These are phyloP conservation scores for Misopates orontium DNA, from an alignment of 257 asterid species.

Conservation along the genomic window DNA sequence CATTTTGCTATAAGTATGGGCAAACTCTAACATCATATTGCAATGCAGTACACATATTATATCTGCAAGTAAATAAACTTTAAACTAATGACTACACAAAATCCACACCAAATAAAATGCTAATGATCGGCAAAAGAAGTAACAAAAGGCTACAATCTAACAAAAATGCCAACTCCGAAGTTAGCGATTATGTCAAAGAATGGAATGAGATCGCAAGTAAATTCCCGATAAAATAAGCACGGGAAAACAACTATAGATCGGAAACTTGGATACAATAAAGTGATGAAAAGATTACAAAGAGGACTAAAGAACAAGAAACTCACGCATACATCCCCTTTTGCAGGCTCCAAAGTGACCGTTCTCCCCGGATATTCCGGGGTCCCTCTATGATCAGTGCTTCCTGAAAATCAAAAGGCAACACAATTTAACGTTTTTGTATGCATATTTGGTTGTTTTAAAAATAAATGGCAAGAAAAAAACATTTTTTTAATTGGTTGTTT, in stretches of 20 bases:
- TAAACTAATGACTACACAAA: background rate
- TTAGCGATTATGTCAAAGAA: too few species aligned
- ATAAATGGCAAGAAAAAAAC: too few species aligned
- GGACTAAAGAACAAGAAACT: constrained; percentile 19
- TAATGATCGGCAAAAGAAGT: too few species aligned
- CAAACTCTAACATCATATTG: background rate
- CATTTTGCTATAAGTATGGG: background rate
- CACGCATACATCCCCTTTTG: constrained; percentile 77
- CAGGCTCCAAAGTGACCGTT: constrained; percentile 89
- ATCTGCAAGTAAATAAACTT: background rate
- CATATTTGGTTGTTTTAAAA: too few species aligned
- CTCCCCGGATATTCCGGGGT: constrained; percentile 91
- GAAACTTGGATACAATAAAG: background rate
- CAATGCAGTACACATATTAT: background rate
- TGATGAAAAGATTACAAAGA: too few species aligned
- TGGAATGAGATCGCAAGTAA: background rate
- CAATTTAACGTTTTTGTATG: background rate
- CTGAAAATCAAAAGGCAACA: constrained; percentile 36
- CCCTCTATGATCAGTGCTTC: constrained; percentile 98
- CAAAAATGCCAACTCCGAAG: too few species aligned
- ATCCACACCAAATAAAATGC: too few species aligned
- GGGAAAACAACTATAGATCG: background rate
- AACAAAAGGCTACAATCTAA: too few species aligned
- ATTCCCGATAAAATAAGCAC: background rate
- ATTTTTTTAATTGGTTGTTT: too few species aligned